These are phyloP conservation scores for Orbilia javanica DNA, from an alignment of 2,329 filamentous ascomycete species.

Conservation along the genomic window DNA sequence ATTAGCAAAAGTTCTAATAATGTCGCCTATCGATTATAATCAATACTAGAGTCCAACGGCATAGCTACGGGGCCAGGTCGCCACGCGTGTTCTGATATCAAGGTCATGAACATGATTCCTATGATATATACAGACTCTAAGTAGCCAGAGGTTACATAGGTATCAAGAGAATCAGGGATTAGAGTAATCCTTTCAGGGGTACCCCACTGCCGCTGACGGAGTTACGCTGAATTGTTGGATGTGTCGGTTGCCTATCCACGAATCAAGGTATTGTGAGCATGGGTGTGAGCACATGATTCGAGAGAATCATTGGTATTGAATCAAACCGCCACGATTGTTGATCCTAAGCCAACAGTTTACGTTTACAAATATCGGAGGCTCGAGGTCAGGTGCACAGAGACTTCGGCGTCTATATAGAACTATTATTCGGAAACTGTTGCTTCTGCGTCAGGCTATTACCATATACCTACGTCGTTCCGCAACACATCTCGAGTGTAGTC, in stretches of 20 bases:
- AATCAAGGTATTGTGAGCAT: neutral
- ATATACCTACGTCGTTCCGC: too few species aligned
- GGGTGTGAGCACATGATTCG: neutral
- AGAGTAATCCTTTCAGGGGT: neutral
- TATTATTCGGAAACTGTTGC: too few species aligned
- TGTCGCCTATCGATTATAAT: neutral
- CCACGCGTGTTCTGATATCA: neutral
- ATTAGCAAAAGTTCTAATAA: neutral
- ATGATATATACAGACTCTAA: neutral
- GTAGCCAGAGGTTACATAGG: neutral
- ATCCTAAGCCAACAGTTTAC: too few species aligned
- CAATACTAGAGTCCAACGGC: neutral
- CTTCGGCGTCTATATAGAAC: too few species aligned
- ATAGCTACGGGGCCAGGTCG: neutral
- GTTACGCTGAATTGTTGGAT: slow-evolving; percentile 17
- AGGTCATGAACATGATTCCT: neutral
- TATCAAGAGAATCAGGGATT: neutral
- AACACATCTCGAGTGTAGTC: too few species aligned
- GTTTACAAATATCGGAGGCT: too few species aligned
- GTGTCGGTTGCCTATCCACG: slow-evolving; percentile 22
- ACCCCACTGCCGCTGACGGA: neutral
- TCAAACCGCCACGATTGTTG: too few species aligned
- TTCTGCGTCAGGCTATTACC: too few species aligned
- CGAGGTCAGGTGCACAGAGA: too few species aligned
- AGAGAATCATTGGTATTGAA: neutral